These are phyloP conservation scores for Trametes maxima DNA, from an alignment of 768 basidiomycete species.

Conservation along the genomic window DNA sequence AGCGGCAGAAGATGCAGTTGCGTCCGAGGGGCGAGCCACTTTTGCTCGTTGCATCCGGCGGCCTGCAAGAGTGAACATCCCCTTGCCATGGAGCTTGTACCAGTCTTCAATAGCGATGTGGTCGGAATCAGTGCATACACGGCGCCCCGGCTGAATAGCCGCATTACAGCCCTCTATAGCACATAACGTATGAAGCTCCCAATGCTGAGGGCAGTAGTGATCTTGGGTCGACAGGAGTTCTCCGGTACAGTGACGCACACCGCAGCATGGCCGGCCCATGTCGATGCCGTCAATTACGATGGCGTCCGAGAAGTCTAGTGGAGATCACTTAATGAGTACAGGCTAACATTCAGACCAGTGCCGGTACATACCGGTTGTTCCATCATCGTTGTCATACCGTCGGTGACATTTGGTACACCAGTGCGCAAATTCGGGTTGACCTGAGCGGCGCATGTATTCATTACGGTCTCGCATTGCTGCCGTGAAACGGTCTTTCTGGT, in stretches of 20 bases:
- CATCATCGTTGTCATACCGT: constrained; percentile 16
- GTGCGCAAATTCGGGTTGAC: constrained; percentile 35
- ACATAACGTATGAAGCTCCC: background rate
- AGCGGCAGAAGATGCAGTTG: background rate
- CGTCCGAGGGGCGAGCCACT: background rate
- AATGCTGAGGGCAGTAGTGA: constrained; percentile 23
- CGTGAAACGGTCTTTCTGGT: constrained; percentile 30
- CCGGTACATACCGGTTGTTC: constrained; percentile 7
- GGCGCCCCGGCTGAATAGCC: background rate
- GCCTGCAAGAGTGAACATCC: background rate
- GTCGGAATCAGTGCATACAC: background rate
- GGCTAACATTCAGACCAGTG: no score
- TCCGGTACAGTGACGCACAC: constrained; percentile 19
- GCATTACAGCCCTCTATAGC: background rate
- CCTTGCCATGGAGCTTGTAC: background rate
- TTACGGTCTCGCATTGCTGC: constrained; percentile 31
- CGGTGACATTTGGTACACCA: constrained; percentile 34
- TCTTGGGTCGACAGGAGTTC: constrained; percentile 15
- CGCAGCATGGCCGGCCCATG: constrained; percentile 32
- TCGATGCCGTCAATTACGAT: constrained; percentile 33
- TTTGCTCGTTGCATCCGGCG: background rate
- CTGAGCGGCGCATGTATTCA: constrained; percentile 23
- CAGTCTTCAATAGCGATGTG: background rate
- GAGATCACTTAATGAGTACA: background rate
- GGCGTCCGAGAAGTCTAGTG: constrained; percentile 13